Evolutionary conservation across 2,329 filamentous ascomycete genomes (phyloP), one percentile per base, ranked within the genome.

Genomic region (Periconia digitata): DNA sequence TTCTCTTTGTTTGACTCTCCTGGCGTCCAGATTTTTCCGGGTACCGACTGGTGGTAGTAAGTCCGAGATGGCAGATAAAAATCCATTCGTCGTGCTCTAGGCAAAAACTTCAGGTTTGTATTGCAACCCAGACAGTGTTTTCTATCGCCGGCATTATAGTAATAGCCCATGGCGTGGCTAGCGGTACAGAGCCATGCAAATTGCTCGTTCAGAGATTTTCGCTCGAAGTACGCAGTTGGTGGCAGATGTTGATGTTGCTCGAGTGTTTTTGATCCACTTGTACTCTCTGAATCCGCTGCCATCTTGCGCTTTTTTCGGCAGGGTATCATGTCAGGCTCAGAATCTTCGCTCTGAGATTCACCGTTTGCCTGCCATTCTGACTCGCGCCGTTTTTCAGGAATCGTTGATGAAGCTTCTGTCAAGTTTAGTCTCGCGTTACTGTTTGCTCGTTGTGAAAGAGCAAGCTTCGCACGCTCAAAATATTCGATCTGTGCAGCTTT

Each of bases 71-170:
- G 64, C 18, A 67, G 15, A 38, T 63, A 65, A 43, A 67, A 67
- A 32, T 66, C 60, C 63, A 65, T 65, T 2, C n/a, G 5, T 3
- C 37, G 45, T 2, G 22, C 35, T 16, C 52, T 51, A 6, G 34
- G 24, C 3, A 56, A 58, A 3, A 54, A 43, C 2, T 36, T 49
- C 13, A 59, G 32, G 16, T 58, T 44, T 3, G 56, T 61, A 29
- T 54, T 53, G 24, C 64, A 66, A 6, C 63, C 63, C 5, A 39
- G 36, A 42, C 63, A 66, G 10, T 44, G 44, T 36, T 55, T 63
- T 34, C 62, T 49, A 23, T 62, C 53, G 16, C 64, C 64, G 3
- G 62, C 56, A 40, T 63, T 64, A 51, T 66, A 67, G 46, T 65
- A 66, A 29, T 60, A 41, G 1, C 62, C 64, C 42, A 66, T 48